Base-by-base conservation (phyloP, 441 rosid genomes). In the Populus hybrid region DNA sequence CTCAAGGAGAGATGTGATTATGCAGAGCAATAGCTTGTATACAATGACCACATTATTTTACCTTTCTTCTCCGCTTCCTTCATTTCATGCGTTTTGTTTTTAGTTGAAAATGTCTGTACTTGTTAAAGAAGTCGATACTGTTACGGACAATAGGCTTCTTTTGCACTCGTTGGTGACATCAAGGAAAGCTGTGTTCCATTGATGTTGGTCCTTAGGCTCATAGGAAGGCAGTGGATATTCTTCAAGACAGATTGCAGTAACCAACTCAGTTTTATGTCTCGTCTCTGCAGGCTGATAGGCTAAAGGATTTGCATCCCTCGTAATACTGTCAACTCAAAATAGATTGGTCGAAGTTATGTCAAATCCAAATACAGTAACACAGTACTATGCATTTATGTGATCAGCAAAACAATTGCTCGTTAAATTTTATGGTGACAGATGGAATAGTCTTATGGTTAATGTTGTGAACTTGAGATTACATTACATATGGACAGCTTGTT, bases 1-100 rank as follows among this genome's bases (percentile, higher is more conserved):
- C 80, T 77, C 69, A 69, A 69, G 83, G 75, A 73, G 81, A 78
- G 82, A 84, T 78, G 80, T 79, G 85, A 75, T 81, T 77, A 72
- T 59, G 74, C 81, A 64, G 83, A 81, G 76, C 50, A 67, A 65
- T 72, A 78, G 80, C 84, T 32, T 80, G 79, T 80, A 80, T 75
- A 70, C 66, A 72, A 30, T 16, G 73, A 80, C 76, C 42, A 30
- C 32, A 72, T 50, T 8, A 34, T 20, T 34, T 73, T 32, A 4
- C 63, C 61, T n/a, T 30, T 53, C 38, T 74, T 63, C 26, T 70
- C 42, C 66, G 24, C 78, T 32, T 8, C 53, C 18, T 73, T 61
- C 40, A 32, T 35, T 4, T 20, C 10, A 50, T 18, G 1, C 61
- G 2, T 18, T 30, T 30, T 53, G 61, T 53, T 53, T 53, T 16